Percentiles rank a stretch among this genome's conserved stretches.
Evolutionary conservation across 371 early-diverging fungal species (phyloP).

Genomic region (Apophysomyces variabilis): DNA sequence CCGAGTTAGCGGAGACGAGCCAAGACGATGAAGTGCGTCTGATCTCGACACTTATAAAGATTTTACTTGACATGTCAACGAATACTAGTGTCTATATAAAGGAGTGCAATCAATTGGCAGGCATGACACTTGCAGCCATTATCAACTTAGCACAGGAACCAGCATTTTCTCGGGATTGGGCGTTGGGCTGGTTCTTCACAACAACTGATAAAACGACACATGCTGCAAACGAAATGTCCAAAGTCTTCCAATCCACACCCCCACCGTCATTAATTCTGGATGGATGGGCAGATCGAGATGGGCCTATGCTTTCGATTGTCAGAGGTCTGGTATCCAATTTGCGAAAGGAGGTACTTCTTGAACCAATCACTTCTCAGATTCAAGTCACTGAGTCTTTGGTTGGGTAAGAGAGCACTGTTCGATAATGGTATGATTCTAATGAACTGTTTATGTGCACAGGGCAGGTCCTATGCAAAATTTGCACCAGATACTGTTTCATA

Average conservation of each 20-base stretch:
- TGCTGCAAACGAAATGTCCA: conserved; percentile 13
- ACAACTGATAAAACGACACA: conserved; percentile 6
- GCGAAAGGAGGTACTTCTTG: conserved; percentile 49
- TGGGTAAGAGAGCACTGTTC: conserved; percentile 30
- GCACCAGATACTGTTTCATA: conserved; percentile 51
- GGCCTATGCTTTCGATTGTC: conserved; percentile 56
- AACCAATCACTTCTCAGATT: conserved; percentile 27
- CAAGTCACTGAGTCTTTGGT: conserved; percentile 26
- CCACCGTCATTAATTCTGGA: conserved; percentile 13
- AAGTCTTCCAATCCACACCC: conserved; percentile 24
- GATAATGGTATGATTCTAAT: not conserved
- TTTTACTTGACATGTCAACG: conserved; percentile 35
- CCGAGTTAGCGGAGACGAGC: conserved; percentile 14
- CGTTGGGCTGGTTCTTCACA: conserved; percentile 45
- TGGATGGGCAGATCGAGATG: conserved; percentile 45
- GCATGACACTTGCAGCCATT: conserved; percentile 51
- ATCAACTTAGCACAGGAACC: conserved; percentile 37
- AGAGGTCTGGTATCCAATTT: conserved; percentile 60
- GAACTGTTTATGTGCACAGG: not conserved
- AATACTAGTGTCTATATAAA: conserved; percentile 39
- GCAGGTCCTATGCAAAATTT: conserved; percentile 27
- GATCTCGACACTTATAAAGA: conserved; percentile 22
- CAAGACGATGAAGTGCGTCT: conserved; percentile 23
- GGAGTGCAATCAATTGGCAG: conserved; percentile 54
- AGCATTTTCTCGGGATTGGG: conserved; percentile 34